Evolutionary conservation across 1,284 basidiomycete species (phyloP), one percentile per base, ranked within the genome.

Genomic region (Peniophora sp.): DNA sequence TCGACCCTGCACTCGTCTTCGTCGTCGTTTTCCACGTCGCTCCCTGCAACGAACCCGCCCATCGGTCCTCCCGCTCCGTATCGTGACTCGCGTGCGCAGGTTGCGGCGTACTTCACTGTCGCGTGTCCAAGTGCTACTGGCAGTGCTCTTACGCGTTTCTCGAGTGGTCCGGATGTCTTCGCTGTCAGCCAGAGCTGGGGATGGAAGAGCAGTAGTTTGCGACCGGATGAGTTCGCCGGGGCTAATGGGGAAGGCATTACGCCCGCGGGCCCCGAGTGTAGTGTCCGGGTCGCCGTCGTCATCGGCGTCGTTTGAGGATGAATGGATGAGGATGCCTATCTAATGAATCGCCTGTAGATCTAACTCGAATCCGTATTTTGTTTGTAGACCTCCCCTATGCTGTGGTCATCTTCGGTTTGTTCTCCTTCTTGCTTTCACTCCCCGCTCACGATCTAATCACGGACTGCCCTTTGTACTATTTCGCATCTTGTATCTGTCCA

Each of bases 81-180:
- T 60, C 78, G 87, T 51, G 87, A 90, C 63, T 79, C 85, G n/a
- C 79, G 88, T 17, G 61, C 76, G 32, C 68, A 75, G 5, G 74
- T 90, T 37, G 73, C 77, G 15, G 86, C 85, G 2, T 92, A 91
- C 66, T 97, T 97, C 61, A 79, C 80, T 43, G 85, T 97, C 54
- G 81, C 81, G 52, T 95, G 92, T 61, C 81, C 88, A 1, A 88
- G 81, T 50, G 83, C 86, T 11, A 83, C 88, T 5, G 92, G 94
- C 6, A 83, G 85, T 3, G 85, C 85, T 20, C 73, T 93, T 59
- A 93, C 91, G 44, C 77, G 84, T 45, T 97, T 97, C 63, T 79
- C 82, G 52, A 92, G 88, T 54, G 81, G 85, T 1, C 94, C 93
- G 1, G 93, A 97, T 63, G 76, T 80, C 46, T 97, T 97, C 62